These are phyloP conservation scores for Leccinum pellstonianum DNA, from an alignment of 768 basidiomycete genomes.

Conservation along the genomic window DNA sequence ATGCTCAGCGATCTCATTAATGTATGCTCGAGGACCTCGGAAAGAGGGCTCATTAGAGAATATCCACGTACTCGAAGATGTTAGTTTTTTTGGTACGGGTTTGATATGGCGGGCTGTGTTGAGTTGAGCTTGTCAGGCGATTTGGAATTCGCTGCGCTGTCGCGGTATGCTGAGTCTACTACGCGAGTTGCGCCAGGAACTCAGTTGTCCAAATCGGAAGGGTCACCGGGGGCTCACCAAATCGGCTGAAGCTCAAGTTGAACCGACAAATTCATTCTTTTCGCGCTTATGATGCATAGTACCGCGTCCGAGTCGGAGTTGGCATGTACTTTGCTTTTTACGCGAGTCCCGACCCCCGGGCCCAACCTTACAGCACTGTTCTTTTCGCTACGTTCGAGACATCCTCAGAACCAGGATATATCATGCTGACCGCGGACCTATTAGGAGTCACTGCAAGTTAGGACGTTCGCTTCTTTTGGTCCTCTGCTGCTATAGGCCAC, in stretches of 20 bases:
- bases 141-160: background rate
- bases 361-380: background rate
- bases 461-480: background rate
- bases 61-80: constrained; percentile 7
- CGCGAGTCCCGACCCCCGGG: too few species aligned
- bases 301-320: too few species aligned
- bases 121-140: too few species aligned
- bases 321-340: background rate
- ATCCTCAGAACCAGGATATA: background rate
- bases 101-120: background rate
- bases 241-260: too few species aligned
- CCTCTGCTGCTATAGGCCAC: background rate
- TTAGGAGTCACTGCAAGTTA: background rate
- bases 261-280: too few species aligned
- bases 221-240: too few species aligned
- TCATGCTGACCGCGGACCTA: background rate
- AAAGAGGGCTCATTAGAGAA: constrained; percentile 14
- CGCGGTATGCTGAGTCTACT: background rate
- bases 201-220: too few species aligned
- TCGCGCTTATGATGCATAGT: too few species aligned
- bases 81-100: background rate
- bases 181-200: too few species aligned
- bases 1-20: constrained; percentile 33
- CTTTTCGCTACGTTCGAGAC: background rate
- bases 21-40: constrained; percentile 23